Evolutionary conservation across 768 basidiomycete genomes (phyloP).

Genomic region (Boletus rex-veris): DNA sequence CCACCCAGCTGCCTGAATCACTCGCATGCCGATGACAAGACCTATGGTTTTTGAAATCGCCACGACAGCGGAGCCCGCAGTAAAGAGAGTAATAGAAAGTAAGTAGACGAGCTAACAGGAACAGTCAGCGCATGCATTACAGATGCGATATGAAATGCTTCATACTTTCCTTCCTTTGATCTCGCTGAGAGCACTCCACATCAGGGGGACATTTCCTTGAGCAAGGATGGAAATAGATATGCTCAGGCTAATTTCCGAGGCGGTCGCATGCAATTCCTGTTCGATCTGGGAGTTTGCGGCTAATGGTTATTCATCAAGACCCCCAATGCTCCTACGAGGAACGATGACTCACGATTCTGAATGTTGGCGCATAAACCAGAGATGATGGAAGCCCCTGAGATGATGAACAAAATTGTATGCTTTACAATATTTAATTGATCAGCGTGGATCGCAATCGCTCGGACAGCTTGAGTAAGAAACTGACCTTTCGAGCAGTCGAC

Average conservation of each 20-base stretch:
- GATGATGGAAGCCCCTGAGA: constrained; percentile 31
- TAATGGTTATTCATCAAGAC: constrained; percentile 24
- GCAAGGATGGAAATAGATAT: constrained; percentile 69
- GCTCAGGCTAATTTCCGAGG: constrained; percentile 61
- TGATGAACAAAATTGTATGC: constrained; percentile 20
- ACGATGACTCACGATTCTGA: constrained; percentile 26
- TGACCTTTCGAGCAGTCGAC: constrained; percentile 55
- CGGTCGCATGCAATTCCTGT: constrained; percentile 55
- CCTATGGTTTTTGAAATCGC: constrained; percentile 54
- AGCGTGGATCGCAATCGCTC: neutral
- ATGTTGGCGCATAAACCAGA: constrained; percentile 27
- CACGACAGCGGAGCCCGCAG: constrained; percentile 54
- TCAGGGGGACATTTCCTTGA: constrained; percentile 50
- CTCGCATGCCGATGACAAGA: constrained; percentile 63
- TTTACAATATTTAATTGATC: neutral
- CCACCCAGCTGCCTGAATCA: constrained; percentile 62
- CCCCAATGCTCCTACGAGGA: neutral
- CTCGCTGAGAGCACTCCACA: constrained; percentile 40
- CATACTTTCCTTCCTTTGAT: constrained; percentile 70
- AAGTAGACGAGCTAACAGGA: constrained; percentile 50
- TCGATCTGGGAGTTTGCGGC: constrained; percentile 69
- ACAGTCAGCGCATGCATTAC: neutral
- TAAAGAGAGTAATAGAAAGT: constrained; percentile 48
- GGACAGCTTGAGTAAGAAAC: neutral
- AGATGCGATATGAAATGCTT: neutral